Evolutionary conservation across 257 asterid genomes (phyloP).

Genomic region (Avicennia marina): DNA sequence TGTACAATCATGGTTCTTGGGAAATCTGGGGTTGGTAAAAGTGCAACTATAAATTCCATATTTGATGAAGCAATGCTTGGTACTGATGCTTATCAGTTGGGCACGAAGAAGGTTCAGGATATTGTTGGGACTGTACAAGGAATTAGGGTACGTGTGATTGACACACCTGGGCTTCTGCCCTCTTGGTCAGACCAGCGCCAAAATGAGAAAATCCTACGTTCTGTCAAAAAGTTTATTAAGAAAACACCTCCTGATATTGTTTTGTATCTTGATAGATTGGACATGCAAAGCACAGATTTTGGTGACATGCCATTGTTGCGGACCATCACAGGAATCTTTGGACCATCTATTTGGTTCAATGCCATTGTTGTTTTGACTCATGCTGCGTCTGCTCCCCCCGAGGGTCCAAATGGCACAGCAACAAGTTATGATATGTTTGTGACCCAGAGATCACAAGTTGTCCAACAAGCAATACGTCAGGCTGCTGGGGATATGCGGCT

Average conservation of each 20-base stretch:
- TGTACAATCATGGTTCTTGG: constrained; percentile 99
- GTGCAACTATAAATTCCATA: constrained; percentile 96
- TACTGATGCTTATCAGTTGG: constrained; percentile 82
- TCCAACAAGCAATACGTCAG: constrained; percentile 93
- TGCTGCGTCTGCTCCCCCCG: constrained; percentile 99
- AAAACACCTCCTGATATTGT: constrained; percentile 95
- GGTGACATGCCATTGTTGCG: constrained; percentile 87
- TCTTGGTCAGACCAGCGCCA: constrained; percentile 96
- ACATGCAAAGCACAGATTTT: constrained; percentile 86
- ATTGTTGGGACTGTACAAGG: constrained; percentile 97
- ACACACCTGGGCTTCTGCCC: constrained; percentile 95
- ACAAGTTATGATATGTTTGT: constrained; percentile 98
- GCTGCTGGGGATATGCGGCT: constrained; percentile 98
- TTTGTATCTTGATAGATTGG: constrained; percentile 93
- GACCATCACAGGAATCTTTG: constrained; percentile 86
- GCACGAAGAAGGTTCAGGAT: constrained; percentile 95
- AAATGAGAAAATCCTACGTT: constrained; percentile 74
- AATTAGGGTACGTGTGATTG: constrained; percentile 86
- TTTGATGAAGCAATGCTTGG: constrained; percentile 80
- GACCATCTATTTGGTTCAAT: constrained; percentile 96
- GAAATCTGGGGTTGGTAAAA: constrained; percentile 96
- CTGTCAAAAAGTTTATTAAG: constrained; percentile 72
- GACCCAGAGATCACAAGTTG: constrained; percentile 89
- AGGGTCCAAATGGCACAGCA: constrained; percentile 83
- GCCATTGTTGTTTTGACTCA: constrained; percentile 98